Evolutionary conservation across 2,329 filamentous ascomycete species (phyloP), one percentile per base, ranked within the genome.

Genomic region (Cordyceps tenuipes): DNA sequence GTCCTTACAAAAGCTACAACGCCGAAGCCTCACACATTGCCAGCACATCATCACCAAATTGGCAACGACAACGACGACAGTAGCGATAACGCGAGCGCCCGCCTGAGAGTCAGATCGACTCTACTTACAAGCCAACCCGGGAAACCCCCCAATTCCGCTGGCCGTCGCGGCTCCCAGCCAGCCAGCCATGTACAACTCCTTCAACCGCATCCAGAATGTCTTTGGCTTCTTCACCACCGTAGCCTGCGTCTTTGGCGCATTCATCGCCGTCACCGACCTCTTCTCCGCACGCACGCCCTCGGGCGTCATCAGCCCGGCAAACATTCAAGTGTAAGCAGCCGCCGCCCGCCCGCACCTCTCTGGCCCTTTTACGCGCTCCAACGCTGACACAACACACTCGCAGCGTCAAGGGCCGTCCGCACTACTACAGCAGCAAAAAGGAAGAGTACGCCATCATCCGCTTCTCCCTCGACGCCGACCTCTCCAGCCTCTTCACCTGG

Each of bases 141-240:
- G 15, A 43, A 44, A 44, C 39, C 15, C 21, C 5, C 19, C 19
- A 43, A 17, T 36, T 8, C 47, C 36, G 5, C 29, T 23, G 5
- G 46, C 39, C 55, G 55, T 57, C 46, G 55, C 44, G 19, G 54
- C 48, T 5, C 34, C 62, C 62, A 23, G 2, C 9, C 64, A 23
- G 4, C 70, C 77, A 43, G 94, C 88, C 63, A 97, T 99, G 94
- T 88, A 97, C 76, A 95, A 90, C 70, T 84, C 88, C 51, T 76
- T 96, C 53, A 91, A 89, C 64, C 90, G 94, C 66, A 75, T 88
- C 66, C 94, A 99, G 76, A 93, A 91, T 77, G 87, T 91, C 73
- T 99, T 99, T 73, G 91, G 94, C 74, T 97, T 96, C 84, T 97
- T 97, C 81, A 97, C 94, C 19, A 95, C 91, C 29, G 91, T 97